These are phyloP conservation scores for Nicotiana benthamiana DNA, from an alignment of 257 asterid species.

Conservation along the genomic window DNA sequence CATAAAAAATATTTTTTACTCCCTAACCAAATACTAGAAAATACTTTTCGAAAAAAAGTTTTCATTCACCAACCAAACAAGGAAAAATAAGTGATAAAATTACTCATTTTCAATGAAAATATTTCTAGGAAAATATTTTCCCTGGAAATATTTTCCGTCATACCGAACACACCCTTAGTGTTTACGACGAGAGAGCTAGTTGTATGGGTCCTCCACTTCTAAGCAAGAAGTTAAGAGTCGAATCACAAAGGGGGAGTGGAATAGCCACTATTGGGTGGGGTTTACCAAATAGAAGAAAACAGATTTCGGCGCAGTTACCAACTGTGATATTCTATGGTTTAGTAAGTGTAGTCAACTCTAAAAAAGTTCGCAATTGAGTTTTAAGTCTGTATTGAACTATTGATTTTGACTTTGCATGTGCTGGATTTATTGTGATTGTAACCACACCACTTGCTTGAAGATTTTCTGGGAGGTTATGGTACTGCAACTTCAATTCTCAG, in stretches of 20 bases:
- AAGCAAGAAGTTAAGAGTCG: not conserved
- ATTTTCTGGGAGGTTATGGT: slow-evolving; percentile 87
- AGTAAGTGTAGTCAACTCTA: not conserved
- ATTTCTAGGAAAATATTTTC: too few relatives aligned
- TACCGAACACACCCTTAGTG: too few relatives aligned
- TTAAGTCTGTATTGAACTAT: not conserved
- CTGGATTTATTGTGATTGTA: not conserved
- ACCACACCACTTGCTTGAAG: slow-evolving; percentile 30
- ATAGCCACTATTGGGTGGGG: not conserved
- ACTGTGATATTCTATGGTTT: not conserved
- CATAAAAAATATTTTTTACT: too few relatives aligned
- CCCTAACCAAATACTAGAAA: too few relatives aligned
- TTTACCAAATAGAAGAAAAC: not conserved
- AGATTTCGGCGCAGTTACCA: not conserved
- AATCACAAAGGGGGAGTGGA: not conserved
- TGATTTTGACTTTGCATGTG: not conserved
- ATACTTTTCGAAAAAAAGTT: too few relatives aligned
- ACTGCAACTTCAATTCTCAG: slow-evolving; percentile 93
- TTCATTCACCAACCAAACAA: too few relatives aligned
- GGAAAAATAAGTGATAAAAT: too few relatives aligned
- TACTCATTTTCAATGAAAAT: too few relatives aligned
- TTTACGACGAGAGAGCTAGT: not conserved
- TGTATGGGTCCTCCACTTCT: not conserved
- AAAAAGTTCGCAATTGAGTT: not conserved
- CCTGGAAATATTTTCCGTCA: too few relatives aligned